Base-by-base conservation (phyloP, 768 basidiomycete species). In the Melanogaster broomeanus region DNA sequence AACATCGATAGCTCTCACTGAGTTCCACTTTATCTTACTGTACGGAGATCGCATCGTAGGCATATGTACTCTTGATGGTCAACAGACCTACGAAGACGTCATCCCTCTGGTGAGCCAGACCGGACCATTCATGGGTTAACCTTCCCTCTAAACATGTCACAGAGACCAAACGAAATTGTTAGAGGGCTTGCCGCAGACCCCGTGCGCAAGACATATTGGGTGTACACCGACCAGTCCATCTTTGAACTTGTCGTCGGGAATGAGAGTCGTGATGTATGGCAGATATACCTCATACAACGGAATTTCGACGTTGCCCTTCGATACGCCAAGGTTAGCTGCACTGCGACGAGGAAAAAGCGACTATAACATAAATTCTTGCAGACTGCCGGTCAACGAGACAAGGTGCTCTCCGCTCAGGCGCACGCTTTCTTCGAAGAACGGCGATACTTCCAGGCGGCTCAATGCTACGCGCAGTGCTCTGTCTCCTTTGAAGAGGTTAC, bases 191-290 rank as follows among this genome's bases (percentile, higher is more conserved):
- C 87, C 6, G 80, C 88, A 9, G 97, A 99, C 69, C 89, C 88
- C 16, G 84, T 91, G 4, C 83, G 88, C 9, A 86, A 83, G 68
- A 98, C 96, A 13, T 95, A 88, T 61, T 99, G 97, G 97, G 81
- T 94, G 2, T 95, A 87, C 64, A 95, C 95, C 0, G 86, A 91
- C 57, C 83, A 85, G 54, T 88, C 91, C 0, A 78, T 99, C 18
- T 94, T 90, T 60, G 97, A 99, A 62, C 72, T 99, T 22, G 82
- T 87, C 6, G 78, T 91, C 11, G 77, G 78, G 8, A 93, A 95
- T 60, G 97, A 99, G 72, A 90, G 90, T 62, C 82, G 95, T 11
- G 91, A 98, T 64, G 86, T 99, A 8, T 99, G 97, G 97, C 84
- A 85, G 62, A 85, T 94, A 48, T 93, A 90, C 68, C 77, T 98